These are phyloP conservation scores for Scorias spongiosa DNA, from an alignment of 2,329 filamentous ascomycete genomes.

Conservation along the genomic window DNA sequence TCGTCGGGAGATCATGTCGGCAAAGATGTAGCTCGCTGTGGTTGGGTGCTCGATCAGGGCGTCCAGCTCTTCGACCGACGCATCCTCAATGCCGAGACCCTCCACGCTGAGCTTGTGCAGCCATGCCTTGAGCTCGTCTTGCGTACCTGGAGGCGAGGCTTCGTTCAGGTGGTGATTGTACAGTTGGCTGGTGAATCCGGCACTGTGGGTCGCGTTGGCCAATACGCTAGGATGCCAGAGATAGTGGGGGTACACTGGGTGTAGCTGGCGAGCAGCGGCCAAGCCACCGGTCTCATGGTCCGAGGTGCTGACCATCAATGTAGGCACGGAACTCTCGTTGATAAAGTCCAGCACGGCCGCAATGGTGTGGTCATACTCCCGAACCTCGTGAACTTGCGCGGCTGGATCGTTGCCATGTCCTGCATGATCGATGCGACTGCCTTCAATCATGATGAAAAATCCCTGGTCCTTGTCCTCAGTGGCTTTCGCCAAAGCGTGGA, in stretches of 20 bases:
- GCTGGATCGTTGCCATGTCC: conserved; percentile 47
- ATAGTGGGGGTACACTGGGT: conserved; percentile 49
- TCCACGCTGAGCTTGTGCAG: conserved; percentile 53
- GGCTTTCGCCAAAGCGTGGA: conserved; percentile 64
- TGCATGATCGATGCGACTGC: conserved; percentile 88
- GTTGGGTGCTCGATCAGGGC: conserved; percentile 44
- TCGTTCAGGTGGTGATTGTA: conserved; percentile 18
- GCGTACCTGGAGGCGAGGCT: conserved; percentile 6
- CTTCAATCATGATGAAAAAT: conserved; percentile 98
- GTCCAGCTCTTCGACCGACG: conserved; percentile 54
- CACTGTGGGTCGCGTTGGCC: conserved; percentile 60
- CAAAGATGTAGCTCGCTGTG: conserved; percentile 47
- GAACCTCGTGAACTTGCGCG: conserved; percentile 58
- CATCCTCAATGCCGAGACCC: conserved; percentile 64
- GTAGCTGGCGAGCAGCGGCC: conserved; percentile 58
- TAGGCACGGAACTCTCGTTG: conserved; percentile 54
- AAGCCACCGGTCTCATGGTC: conserved; percentile 95
- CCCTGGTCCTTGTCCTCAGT: conserved; percentile 75
- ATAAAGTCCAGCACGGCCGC: conserved; percentile 73
- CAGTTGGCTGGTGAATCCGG: conserved; percentile 21
- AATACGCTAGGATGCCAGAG: conserved; percentile 73
- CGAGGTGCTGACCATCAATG: conserved; percentile 74
- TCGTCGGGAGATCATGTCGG: conserved; percentile 73
- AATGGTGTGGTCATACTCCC: conserved; percentile 89
- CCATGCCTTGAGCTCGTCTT: conserved; percentile 42